phyloP scores from a whole-genome alignment of 768 basidiomycete genomes.

The Mycena sanguinolenta region DNA sequence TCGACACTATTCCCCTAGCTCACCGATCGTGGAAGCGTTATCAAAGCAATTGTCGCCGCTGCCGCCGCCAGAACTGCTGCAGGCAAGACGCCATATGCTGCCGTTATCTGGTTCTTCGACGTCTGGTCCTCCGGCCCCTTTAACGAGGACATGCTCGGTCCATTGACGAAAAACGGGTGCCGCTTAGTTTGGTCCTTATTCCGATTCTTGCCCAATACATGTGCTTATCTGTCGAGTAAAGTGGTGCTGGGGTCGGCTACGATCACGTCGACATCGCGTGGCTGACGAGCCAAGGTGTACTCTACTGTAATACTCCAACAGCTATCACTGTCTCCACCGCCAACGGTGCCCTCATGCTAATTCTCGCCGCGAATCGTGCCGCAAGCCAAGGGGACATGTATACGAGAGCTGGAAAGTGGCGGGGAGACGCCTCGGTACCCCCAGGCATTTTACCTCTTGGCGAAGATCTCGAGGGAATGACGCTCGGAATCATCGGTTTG shows the following conservation, averaged over 20 bases:
- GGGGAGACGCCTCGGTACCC: constrained; percentile 27
- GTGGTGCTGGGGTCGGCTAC: constrained; percentile 36
- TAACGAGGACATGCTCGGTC: constrained; percentile 30
- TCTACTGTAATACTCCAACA: constrained; percentile 41
- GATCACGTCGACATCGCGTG: constrained; percentile 35
- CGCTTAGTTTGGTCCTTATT: constrained; percentile 31
- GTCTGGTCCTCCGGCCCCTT: constrained; percentile 15
- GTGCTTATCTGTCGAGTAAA: constrained; percentile 17
- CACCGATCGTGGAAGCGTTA: constrained; percentile 3
- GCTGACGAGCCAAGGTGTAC: constrained; percentile 34
- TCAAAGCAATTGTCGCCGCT: constrained; percentile 23
- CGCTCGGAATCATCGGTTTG: constrained; percentile 41
- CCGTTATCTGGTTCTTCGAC: constrained; percentile 35
- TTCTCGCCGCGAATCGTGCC: constrained; percentile 36
- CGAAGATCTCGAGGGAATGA: constrained; percentile 37
- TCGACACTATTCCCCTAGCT: constrained; percentile 28
- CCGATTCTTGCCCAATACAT: background rate
- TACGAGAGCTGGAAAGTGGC: constrained; percentile 36
- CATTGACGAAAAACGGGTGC: constrained; percentile 30
- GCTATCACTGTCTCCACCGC: constrained; percentile 39
- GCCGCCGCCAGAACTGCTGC: constrained; percentile 26
- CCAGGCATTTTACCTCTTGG: constrained; percentile 28
- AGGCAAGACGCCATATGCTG: constrained; percentile 25
- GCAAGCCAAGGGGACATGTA: constrained; percentile 36
- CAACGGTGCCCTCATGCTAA: constrained; percentile 40